A percentile compares a stretch with the other conserved stretches of the same genome.
These are phyloP conservation scores for Candida orba DNA, from an alignment of 805 yeast genomes.

Conservation along the genomic window DNA sequence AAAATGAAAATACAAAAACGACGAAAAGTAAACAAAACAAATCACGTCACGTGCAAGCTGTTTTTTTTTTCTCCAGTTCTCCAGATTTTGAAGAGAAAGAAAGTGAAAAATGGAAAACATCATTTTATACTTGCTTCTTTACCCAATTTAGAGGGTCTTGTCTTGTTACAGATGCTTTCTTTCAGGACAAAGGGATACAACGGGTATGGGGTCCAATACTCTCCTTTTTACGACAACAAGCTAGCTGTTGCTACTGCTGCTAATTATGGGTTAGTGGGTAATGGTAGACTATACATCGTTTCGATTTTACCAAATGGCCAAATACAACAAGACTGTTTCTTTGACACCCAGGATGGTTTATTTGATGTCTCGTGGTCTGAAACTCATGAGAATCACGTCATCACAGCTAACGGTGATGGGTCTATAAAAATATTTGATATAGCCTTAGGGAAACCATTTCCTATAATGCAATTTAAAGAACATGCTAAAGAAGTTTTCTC, in stretches of 20 bases:
- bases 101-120: too few species aligned
- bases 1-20: too few species aligned
- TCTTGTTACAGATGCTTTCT: constrained; percentile 47
- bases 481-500: constrained; percentile 72
- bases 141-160: not conserved
- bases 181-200: constrained; percentile 74
- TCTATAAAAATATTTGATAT: constrained; percentile 75
- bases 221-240: constrained; percentile 87
- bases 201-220: constrained; percentile 83
- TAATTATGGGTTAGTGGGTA: constrained; percentile 91
- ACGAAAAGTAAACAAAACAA: too few species aligned
- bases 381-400: constrained; percentile 76
- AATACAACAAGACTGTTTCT: constrained; percentile 46
- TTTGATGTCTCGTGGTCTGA: constrained; percentile 91
- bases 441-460: constrained; percentile 50
- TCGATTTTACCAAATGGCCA: constrained; percentile 61
- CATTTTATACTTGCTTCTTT: too few species aligned
- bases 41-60: too few species aligned
- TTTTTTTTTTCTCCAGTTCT: too few species aligned
- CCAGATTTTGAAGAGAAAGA: too few species aligned
- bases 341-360: constrained; percentile 90
- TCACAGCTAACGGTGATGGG: constrained; percentile 88
- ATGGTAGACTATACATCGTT: constrained; percentile 72
- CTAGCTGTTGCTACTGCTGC: constrained; percentile 88
- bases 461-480: constrained; percentile 68